A percentile compares a stretch with the other conserved stretches of the same genome.
Evolutionary conservation across 1,139 yeast species (phyloP).

Genomic region (Pichia sp.): DNA sequence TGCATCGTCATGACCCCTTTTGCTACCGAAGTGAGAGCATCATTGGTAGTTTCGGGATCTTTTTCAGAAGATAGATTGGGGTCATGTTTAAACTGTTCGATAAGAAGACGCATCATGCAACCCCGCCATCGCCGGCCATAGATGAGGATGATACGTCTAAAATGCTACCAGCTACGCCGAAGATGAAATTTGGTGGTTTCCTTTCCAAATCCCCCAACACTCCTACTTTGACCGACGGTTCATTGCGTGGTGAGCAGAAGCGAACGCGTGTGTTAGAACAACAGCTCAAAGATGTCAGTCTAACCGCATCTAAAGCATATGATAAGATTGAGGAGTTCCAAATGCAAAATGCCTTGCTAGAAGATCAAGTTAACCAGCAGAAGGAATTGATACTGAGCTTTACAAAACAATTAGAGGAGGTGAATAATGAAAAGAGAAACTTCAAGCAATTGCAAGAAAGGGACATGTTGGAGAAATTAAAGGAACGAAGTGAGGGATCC

Average conservation of each 20-base stretch:
- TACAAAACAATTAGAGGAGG: conserved; percentile 13
- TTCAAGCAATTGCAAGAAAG: conserved; percentile 7
- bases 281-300: conserved; percentile 17
- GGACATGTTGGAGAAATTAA: conserved; percentile 2
- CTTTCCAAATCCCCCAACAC: conserved; percentile 10
- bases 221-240: conserved; percentile 16
- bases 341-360: conserved; percentile 13
- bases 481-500: conserved; percentile 1
- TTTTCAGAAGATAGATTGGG: no score
- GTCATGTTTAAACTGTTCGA: conserved; percentile 11
- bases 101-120: no score
- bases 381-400: conserved; percentile 15
- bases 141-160: neutral
- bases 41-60: no score
- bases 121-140: no score
- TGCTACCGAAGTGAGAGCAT: no score
- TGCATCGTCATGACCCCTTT: no score
- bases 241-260: conserved; percentile 27
- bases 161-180: conserved; percentile 9
- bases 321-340: conserved; percentile 18
- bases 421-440: conserved; percentile 5
- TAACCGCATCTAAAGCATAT: conserved; percentile 19
- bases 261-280: conserved; percentile 16
- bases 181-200: conserved; percentile 3
- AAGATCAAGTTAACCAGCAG: conserved; percentile 19